phyloP scores from a whole-genome alignment of 306 rosid species.

The Boehmeria nivea region DNA sequence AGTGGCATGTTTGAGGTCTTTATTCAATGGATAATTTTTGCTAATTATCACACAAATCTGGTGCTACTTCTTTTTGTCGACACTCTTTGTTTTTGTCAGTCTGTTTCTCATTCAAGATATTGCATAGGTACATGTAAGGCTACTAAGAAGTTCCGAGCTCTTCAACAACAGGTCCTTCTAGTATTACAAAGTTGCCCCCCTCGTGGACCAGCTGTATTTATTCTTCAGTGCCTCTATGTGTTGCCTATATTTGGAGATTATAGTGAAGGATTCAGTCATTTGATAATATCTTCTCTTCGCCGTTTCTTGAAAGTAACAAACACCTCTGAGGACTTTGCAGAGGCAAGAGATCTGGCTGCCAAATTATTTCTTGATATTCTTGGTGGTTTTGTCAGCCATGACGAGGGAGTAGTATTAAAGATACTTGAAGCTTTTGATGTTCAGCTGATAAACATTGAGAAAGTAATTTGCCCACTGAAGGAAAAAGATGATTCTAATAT shows the following conservation, averaged over 20 bases:
- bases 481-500: slow-evolving; percentile 27
- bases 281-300: slow-evolving; percentile 66
- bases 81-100: slow-evolving; percentile 18
- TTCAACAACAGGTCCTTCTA: slow-evolving; percentile 72
- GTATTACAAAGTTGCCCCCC: slow-evolving; percentile 75
- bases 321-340: slow-evolving; percentile 30
- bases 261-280: slow-evolving; percentile 79
- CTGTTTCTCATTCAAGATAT: slow-evolving; percentile 31
- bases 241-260: slow-evolving; percentile 63
- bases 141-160: slow-evolving; percentile 75
- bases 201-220: slow-evolving; percentile 82
- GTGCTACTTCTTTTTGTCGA: slow-evolving; percentile 18
- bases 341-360: slow-evolving; percentile 64
- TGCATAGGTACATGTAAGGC: slow-evolving; percentile 80
- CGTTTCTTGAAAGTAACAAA: slow-evolving; percentile 53
- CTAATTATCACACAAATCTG: not conserved
- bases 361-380: slow-evolving; percentile 55
- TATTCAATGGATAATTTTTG: not conserved
- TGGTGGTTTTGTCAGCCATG: slow-evolving; percentile 62
- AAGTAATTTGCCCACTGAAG: slow-evolving; percentile 43
- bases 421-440: slow-evolving; percentile 65
- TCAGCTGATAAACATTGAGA: slow-evolving; percentile 53
- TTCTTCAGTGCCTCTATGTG: slow-evolving; percentile 67
- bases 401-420: slow-evolving; percentile 64
- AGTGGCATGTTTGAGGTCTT: too few species aligned